phyloP scores from a whole-genome alignment of 768 basidiomycete genomes.

The Boletus pseudo-olivaceus region DNA sequence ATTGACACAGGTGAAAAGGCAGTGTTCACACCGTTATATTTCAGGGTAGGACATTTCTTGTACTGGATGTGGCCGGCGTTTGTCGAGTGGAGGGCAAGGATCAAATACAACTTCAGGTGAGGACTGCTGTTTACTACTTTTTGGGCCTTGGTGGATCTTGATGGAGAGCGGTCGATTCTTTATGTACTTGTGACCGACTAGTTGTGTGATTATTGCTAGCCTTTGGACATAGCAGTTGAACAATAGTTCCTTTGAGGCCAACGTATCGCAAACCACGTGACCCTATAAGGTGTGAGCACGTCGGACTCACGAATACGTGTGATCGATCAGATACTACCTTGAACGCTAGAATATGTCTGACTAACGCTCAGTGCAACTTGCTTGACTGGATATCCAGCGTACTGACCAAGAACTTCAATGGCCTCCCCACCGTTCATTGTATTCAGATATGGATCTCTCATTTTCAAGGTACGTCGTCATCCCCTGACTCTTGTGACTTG shows the following conservation, averaged over 20 bases:
- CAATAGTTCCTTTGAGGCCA: not conserved
- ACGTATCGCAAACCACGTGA: not conserved
- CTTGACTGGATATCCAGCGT: not conserved
- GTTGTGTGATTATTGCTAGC: not conserved
- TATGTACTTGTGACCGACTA: not conserved
- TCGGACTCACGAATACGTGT: too few relatives aligned
- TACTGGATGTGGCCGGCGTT: constrained; percentile 65
- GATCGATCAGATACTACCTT: not conserved
- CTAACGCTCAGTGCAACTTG: not conserved
- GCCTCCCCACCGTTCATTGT: constrained; percentile 54
- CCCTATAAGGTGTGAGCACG: not conserved
- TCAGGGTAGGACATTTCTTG: constrained; percentile 47
- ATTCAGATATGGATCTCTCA: constrained; percentile 91
- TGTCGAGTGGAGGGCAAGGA: constrained; percentile 54
- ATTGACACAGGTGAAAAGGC: constrained; percentile 55
- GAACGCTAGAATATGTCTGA: not conserved
- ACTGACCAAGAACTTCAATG: constrained; percentile 5
- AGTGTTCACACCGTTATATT: constrained; percentile 54
- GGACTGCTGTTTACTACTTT: not conserved
- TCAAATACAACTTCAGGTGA: constrained; percentile 60
- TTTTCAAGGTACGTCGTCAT: constrained; percentile 62
- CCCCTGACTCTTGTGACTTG: not conserved
- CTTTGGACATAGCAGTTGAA: not conserved
- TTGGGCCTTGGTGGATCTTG: not conserved
- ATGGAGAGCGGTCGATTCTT: not conserved